phyloP scores from a whole-genome alignment of 495 filamentous ascomycete genomes.

The Trypethelium eluteriae region DNA sequence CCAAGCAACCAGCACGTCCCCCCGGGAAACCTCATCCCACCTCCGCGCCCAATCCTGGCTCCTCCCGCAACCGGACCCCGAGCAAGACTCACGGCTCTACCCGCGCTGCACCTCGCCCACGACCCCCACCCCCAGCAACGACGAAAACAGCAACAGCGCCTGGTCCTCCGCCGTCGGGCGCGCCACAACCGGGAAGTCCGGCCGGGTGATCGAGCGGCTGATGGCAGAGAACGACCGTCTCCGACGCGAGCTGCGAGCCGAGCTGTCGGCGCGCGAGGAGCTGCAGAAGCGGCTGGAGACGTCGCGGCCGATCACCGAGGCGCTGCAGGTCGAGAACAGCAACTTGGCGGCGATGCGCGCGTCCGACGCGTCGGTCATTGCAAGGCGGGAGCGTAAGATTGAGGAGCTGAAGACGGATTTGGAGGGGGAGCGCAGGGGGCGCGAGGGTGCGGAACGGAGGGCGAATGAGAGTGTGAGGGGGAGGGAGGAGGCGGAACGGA shows the following conservation, averaged over 20 bases:
- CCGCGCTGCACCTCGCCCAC: not conserved
- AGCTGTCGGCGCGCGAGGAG: conserved; percentile 46
- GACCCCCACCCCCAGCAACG: not conserved
- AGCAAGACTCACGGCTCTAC: conserved; percentile 7
- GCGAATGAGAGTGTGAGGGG: conserved; percentile 18
- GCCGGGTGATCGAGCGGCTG: conserved; percentile 83
- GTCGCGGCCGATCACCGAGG: conserved; percentile 60
- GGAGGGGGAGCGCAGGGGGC: conserved; percentile 19
- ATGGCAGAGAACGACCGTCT: conserved; percentile 83
- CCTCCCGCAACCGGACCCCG: conserved; percentile 12
- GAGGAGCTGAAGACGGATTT: conserved; percentile 28
- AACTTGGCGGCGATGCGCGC: conserved; percentile 45
- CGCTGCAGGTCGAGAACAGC: conserved; percentile 66
- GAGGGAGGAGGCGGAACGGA: conserved; percentile 19
- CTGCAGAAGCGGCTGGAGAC: conserved; percentile 56
- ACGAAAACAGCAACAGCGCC: conserved; percentile 18
- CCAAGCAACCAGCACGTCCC: conserved; percentile 14
- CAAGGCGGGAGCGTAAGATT: conserved; percentile 26
- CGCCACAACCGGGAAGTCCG: conserved; percentile 77
- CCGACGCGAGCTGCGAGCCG: conserved; percentile 69
- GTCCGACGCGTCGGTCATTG: conserved; percentile 20
- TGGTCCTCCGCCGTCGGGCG: conserved; percentile 75
- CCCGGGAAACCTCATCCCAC: not conserved
- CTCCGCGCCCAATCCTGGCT: not conserved
- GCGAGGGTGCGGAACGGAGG: conserved; percentile 19